Conservation (phyloP, 495 filamentous ascomycete genomes). For the Peziza echinospora region DNA sequence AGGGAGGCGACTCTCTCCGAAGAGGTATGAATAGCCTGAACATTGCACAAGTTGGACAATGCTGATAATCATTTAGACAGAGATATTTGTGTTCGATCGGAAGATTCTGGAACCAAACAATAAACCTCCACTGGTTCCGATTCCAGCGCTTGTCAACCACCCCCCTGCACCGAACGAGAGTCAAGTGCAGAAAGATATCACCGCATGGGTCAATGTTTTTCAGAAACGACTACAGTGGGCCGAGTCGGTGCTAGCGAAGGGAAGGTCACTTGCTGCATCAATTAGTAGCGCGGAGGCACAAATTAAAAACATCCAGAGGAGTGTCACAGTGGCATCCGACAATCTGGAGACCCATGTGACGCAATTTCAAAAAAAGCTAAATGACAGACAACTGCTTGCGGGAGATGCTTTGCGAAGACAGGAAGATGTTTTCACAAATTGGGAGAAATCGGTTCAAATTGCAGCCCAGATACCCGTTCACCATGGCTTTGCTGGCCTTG, state of each 20-base stretch:
- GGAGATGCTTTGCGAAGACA: conserved; percentile 38
- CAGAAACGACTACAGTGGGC: conserved; percentile 19
- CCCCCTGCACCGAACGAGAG: conserved; percentile 15
- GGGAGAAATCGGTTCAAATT: conserved; percentile 32
- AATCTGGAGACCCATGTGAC: conserved; percentile 47
- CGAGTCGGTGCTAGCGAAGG: conserved; percentile 12
- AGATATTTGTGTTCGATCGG: conserved; percentile 18
- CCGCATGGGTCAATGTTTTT: conserved; percentile 16
- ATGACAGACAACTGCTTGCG: conserved; percentile 39
- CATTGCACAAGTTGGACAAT: neutral
- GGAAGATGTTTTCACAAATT: conserved; percentile 30
- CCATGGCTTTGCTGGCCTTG: conserved; percentile 33
- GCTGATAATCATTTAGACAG: conserved; percentile 6
- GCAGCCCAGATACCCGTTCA: conserved; percentile 37
- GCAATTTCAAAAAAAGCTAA: conserved; percentile 35
- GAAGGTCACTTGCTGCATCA: conserved; percentile 9
- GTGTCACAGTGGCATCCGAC: conserved; percentile 41
- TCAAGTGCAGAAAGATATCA: conserved; percentile 13
- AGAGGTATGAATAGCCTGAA: conserved; percentile 29
- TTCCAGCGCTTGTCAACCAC: conserved; percentile 10
- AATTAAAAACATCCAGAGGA: conserved; percentile 35
- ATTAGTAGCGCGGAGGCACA: conserved; percentile 33
- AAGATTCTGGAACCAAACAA: conserved; percentile 10
- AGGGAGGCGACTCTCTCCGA: conserved; percentile 40
- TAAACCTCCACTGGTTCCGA: conserved; percentile 5